Conservation (phyloP, 352 stramenopile genomes). For the Blastocystis sp. region DNA sequence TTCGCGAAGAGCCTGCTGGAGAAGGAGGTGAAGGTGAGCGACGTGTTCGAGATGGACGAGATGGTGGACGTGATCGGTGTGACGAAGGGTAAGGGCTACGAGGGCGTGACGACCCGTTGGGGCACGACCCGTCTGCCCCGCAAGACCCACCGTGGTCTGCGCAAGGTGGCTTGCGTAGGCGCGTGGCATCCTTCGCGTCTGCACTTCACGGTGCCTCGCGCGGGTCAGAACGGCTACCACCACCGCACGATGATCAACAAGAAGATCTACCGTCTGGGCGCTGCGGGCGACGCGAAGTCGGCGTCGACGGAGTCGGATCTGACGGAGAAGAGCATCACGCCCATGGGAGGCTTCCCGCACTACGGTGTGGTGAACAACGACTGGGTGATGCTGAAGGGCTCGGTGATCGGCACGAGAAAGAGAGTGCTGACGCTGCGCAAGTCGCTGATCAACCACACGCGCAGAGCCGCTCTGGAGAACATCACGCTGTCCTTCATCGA, state of each 20-base stretch:
- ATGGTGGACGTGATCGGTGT: conserved; percentile 97
- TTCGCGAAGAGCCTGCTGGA: conserved; percentile 98
- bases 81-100: conserved; percentile 96
- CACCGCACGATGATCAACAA: conserved; percentile 99
- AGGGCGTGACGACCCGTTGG: conserved; percentile 98
- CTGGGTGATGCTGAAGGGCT: conserved; percentile 99
- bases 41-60: conserved; percentile 93
- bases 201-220: conserved; percentile 92
- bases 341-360: conserved; percentile 98
- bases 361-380: conserved; percentile 99
- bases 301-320: conserved; percentile 96
- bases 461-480: conserved; percentile 91
- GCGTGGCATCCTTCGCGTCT: conserved; percentile 99
- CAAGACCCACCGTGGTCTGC: conserved; percentile 99
- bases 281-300: conserved; percentile 83
- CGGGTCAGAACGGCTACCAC: conserved; percentile 99
- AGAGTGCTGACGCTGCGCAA: conserved; percentile 95
- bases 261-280: conserved; percentile 99
- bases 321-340: conserved; percentile 99
- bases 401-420: conserved; percentile 96
- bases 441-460: conserved; percentile 93
- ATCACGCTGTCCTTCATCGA: conserved; percentile 92
- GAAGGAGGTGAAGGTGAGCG: conserved; percentile 93
- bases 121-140: conserved; percentile 96
- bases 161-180: conserved; percentile 99